Evolutionary conservation across 805 yeast species (phyloP), one percentile per base, ranked within the genome.

Genomic region (Saccharomycopsis babjevae): DNA sequence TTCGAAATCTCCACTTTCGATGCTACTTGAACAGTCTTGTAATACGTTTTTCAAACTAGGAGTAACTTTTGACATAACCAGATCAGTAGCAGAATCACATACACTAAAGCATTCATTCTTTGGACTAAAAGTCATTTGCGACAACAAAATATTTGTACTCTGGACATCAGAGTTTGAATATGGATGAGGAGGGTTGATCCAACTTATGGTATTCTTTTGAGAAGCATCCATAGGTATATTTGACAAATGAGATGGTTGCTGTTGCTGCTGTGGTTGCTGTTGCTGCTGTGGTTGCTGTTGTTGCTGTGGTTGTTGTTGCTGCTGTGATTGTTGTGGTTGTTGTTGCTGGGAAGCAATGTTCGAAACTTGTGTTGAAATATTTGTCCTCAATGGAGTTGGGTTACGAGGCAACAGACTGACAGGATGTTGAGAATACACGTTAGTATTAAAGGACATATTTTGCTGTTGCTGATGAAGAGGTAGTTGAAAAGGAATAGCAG

Each of bases 1-100:
- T 39, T 60, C 63, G 15, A 60, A 28, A 36, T 54, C 57, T 13
- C 57, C 64, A 39, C 64, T 61, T 42, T 59, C 64, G 40, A 61
- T 61, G 30, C 59, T 56, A 50, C 64, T 61, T 7, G 64, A 61
- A 36, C 57, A 61, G 22, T 61, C 56, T 16, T 46, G 57, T 50
- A 56, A 59, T 7, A 55, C 50, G 34, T 50, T 56, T 28, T 57
- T 34, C 13, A 56, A 13, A 16, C 57, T 40, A 18, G 46, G 34
- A 39, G 30, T 32, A 10, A 42, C 54, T 30, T 59, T 57, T 36
- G 59, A 50, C 55, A 59, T 59, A 5, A 59, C 34, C 58, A 59
- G 58, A 54, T 59, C 61, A 18, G 58, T 55, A 34, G 61, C 58
- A 34, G 61, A 59, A 38, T 59, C 58, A 54, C 58, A 59, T 13